Evolutionary conservation across 1,139 yeast species (phyloP).

Genomic region (Debaryomyces fabryi): DNA sequence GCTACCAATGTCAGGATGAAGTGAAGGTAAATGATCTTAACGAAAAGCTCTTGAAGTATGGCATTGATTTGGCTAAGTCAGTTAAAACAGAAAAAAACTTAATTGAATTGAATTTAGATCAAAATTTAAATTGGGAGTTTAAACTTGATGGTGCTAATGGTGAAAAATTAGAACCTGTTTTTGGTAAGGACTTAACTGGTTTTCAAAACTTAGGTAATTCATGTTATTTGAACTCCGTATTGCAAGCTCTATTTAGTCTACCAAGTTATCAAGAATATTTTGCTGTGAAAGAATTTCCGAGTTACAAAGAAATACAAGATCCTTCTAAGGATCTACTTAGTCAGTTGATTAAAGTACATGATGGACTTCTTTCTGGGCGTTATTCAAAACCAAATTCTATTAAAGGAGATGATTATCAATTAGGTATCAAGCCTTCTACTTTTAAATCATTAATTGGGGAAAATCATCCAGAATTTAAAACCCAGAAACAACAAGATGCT

Average conservation of each 20-base stretch:
- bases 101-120: slow-evolving; percentile 88
- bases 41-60: slow-evolving; percentile 56
- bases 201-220: slow-evolving; percentile 89
- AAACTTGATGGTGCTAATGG: slow-evolving; percentile 77
- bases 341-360: slow-evolving; percentile 77
- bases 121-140: slow-evolving; percentile 92
- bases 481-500: slow-evolving; percentile 93
- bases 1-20: slow-evolving; percentile 89
- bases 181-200: slow-evolving; percentile 76
- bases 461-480: slow-evolving; percentile 78
- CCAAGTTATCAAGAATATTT: slow-evolving; percentile 43
- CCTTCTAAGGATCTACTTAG: slow-evolving; percentile 68
- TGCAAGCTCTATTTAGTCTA: slow-evolving; percentile 62
- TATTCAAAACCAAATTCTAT: slow-evolving; percentile 59
- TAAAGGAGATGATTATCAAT: slow-evolving; percentile 59
- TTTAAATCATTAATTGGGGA: slow-evolving; percentile 78
- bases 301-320: slow-evolving; percentile 33
- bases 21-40: slow-evolving; percentile 69
- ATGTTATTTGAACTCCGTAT: slow-evolving; percentile 82
- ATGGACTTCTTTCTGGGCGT: slow-evolving; percentile 76
- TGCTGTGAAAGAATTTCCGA: slow-evolving; percentile 27
- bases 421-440: slow-evolving; percentile 75
- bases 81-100: slow-evolving; percentile 81
- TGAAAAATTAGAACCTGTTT: slow-evolving; percentile 61
- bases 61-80: slow-evolving; percentile 62